Base-by-base conservation (phyloP, 2,329 filamentous ascomycete species). In the Colletotrichum eremochloae region DNA sequence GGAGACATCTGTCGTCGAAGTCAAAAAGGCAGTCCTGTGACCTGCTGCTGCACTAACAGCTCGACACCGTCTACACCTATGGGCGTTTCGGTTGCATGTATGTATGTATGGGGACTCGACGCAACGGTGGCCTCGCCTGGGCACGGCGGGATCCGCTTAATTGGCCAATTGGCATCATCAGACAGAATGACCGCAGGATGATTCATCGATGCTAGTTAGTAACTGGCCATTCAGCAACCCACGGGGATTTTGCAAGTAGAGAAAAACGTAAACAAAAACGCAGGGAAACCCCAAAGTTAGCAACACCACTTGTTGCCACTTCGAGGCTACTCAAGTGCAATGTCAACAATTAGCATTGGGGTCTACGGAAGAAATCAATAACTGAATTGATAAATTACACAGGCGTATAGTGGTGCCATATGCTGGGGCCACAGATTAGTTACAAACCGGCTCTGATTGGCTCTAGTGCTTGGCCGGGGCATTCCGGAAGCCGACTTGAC, bases 401-500 rank as follows among this genome's bases (percentile, higher is more conserved):
- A 64, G 18, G 50, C n/a, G 20, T 42, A 64, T 53, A 56, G 42
- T 62, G 31, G 64, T 52, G 38, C 56, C 18, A 36, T 31, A n/a
- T 57, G 38, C 48, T 12, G 46, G 44, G 48, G 38, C 62, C 40
- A 33, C 48, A 66, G 63, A 64, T 68, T 67, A 64, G 63, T 73
- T 67, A 68, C 67, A 53, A 36, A 50, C 48, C 48, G 40, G 71
- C 60, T 77, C 44, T 79, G 65, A 84, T 84, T 84, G 82, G 82
- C 66, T 69, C 29, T 63, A 56, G 40, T 46, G 61, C 66, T 75
- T 48, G 72, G 68, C 74, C 76, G 75, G 78, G 77, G 77, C 76
- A 84, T 63, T 44, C 74, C 83, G 83, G 83, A 82, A 80, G 75
- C 82, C 83, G 83, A 50, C 81, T 79, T 55, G 57, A 63, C 75